A percentile compares a stretch with the other conserved stretches of the same genome.
phyloP scores from a whole-genome alignment of 352 stramenopile genomes.

The Pythium phragmitis region DNA sequence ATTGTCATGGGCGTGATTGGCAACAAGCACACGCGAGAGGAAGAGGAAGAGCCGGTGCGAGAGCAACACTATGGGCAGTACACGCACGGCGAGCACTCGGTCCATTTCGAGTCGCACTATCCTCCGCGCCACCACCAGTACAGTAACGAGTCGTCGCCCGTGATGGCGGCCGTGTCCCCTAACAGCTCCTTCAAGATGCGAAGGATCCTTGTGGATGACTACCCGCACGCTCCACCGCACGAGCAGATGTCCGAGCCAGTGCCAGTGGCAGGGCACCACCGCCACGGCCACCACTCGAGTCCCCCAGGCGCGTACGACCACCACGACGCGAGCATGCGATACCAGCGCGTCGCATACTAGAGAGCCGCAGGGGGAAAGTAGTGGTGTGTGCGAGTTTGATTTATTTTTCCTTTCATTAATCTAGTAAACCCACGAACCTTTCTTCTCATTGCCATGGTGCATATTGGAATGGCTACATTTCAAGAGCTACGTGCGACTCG shows the following conservation, averaged over 20 bases:
- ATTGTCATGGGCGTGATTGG: slow-evolving; percentile 24
- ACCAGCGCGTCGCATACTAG: slow-evolving; percentile 25
- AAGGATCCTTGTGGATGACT: slow-evolving; percentile 19
- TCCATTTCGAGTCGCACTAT: not conserved
- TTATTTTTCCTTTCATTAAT: slow-evolving; percentile 9
- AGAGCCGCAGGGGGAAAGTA: not conserved
- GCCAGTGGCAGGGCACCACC: not conserved
- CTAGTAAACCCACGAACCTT: not conserved
- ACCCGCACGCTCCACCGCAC: slow-evolving; percentile 3
- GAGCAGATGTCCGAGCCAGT: not conserved
- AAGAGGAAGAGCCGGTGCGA: not conserved
- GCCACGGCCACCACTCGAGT: slow-evolving; percentile 8
- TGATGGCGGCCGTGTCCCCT: not conserved
- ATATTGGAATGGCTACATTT: no score
- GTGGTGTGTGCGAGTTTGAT: not conserved
- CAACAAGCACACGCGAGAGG: slow-evolving; percentile 21
- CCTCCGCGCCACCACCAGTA: not conserved
- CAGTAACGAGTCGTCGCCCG: not conserved
- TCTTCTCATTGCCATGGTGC: no score
- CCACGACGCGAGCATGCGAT: slow-evolving; percentile 22
- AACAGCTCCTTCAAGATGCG: slow-evolving; percentile 24
- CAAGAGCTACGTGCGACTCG: no score
- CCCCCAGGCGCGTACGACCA: slow-evolving; percentile 16
- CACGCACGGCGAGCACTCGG: not conserved
- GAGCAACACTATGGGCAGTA: slow-evolving; percentile 1